Conservation (phyloP, 352 stramenopile species). For the Phytophthora sojae region DNA sequence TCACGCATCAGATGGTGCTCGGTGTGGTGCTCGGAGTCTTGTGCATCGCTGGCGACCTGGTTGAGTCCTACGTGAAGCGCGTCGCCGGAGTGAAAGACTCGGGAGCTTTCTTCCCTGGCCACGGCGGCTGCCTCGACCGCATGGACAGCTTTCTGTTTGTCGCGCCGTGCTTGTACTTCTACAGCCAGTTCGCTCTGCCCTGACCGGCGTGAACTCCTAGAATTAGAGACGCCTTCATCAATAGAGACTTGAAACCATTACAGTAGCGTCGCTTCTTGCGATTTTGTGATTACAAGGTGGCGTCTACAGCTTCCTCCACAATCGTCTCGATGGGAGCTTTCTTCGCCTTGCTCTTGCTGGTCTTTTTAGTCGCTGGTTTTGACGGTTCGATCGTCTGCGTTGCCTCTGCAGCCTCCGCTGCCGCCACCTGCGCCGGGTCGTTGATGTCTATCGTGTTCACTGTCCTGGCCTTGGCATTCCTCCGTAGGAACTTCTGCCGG, state of each 20-base stretch:
- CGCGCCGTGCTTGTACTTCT: constrained; percentile 70
- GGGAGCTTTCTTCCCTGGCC: constrained; percentile 73
- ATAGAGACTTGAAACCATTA: constrained; percentile 20
- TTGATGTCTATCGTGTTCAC: constrained; percentile 39
- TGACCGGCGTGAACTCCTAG: constrained; percentile 6
- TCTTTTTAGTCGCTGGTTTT: constrained; percentile 21
- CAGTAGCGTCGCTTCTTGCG: constrained; percentile 1
- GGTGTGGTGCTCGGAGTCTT: constrained; percentile 58
- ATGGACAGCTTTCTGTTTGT: constrained; percentile 85
- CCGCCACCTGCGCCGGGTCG: constrained; percentile 38
- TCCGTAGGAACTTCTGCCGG: constrained; percentile 74
- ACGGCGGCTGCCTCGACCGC: constrained; percentile 80
- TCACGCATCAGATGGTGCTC: constrained; percentile 52
- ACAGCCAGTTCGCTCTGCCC: constrained; percentile 36
- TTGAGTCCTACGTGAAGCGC: constrained; percentile 79
- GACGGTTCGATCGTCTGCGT: constrained; percentile 13
- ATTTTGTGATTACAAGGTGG: constrained; percentile 48
- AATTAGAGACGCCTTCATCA: neutral
- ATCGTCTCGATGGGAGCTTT: constrained; percentile 42
- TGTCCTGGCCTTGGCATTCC: constrained; percentile 40
- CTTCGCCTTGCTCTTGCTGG: constrained; percentile 35
- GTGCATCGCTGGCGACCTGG: constrained; percentile 70
- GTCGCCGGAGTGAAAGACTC: constrained; percentile 78
- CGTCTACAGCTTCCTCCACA: constrained; percentile 65
- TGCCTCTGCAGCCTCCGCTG: constrained; percentile 13